phyloP scores from a whole-genome alignment of 768 basidiomycete genomes.

The Suillus brevipes region DNA sequence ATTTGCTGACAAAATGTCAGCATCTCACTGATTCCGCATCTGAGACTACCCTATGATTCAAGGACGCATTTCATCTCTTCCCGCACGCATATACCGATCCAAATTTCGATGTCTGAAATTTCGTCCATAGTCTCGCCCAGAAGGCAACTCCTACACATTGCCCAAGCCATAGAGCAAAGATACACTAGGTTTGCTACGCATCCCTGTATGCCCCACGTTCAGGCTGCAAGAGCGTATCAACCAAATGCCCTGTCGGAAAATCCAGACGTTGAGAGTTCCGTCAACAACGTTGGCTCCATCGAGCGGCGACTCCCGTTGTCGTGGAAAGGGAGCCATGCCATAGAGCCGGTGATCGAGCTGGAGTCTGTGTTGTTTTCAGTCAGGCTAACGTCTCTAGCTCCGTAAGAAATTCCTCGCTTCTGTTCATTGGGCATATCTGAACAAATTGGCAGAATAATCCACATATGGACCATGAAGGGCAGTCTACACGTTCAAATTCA shows the following conservation, averaged over 20 bases:
- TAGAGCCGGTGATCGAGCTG: not conserved
- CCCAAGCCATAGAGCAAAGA: not conserved
- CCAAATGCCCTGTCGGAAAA: not conserved
- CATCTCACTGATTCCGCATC: not conserved
- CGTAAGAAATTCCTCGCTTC: not conserved
- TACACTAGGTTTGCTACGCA: not conserved
- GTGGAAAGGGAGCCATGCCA: not conserved
- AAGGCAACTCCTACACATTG: not conserved
- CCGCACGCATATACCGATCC: conserved; percentile 1
- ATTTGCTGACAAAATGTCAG: not conserved
- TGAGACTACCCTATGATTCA: not conserved
- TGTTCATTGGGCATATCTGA: not conserved
- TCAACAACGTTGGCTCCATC: conserved; percentile 5
- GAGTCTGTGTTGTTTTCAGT: conserved; percentile 1
- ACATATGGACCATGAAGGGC: conserved; percentile 4
- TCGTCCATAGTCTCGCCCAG: not conserved
- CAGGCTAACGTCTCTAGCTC: not conserved
- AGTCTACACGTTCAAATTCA: conserved; percentile 1
- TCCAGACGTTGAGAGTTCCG: not conserved
- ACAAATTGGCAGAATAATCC: not conserved
- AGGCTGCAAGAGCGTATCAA: conserved; percentile 6
- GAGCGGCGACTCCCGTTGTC: not conserved
- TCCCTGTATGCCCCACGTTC: conserved; percentile 1
- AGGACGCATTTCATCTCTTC: conserved; percentile 1
- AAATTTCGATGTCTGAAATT: not conserved